Percentiles rank a stretch among this genome's conserved stretches.
phyloP scores from a whole-genome alignment of 805 yeast genomes.

The Ogataea corticis region DNA sequence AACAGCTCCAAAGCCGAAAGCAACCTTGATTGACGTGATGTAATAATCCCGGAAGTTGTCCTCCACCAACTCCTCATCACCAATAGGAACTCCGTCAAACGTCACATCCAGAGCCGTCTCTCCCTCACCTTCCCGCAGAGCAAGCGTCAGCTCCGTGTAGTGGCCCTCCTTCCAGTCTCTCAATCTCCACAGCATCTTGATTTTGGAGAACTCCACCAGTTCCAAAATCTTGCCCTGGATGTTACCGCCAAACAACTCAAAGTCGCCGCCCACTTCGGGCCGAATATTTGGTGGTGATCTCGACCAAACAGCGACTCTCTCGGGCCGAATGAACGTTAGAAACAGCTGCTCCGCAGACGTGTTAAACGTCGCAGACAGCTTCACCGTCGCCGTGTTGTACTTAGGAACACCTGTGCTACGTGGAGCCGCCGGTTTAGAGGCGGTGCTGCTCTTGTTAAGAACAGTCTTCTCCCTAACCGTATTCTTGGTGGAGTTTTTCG shows the following conservation, averaged over 20 bases:
- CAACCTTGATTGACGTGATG: conserved; percentile 81
- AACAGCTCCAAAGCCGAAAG: conserved; percentile 96
- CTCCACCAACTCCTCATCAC: conserved; percentile 87
- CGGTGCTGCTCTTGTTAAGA: conserved; percentile 23
- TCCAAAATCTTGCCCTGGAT: conserved; percentile 68
- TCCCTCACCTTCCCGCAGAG: conserved; percentile 72
- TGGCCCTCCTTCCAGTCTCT: conserved; percentile 87
- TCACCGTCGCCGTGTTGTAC: conserved; percentile 79
- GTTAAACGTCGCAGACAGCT: conserved; percentile 76
- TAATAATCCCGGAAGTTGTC: conserved; percentile 88
- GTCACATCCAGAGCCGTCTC: conserved; percentile 80
- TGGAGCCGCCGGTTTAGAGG: conserved; percentile 10
- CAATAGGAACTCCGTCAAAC: conserved; percentile 90
- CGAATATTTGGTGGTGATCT: conserved; percentile 66
- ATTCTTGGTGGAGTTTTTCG: conserved; percentile 27
- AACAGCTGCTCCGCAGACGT: conserved; percentile 87
- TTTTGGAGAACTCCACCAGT: conserved; percentile 55
- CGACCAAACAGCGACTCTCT: conserved; percentile 88
- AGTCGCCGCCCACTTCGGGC: conserved; percentile 60
- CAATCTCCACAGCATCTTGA: conserved; percentile 84
- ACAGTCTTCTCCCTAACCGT: conserved; percentile 31
- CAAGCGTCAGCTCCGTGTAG: conserved; percentile 65
- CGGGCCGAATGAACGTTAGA: conserved; percentile 71
- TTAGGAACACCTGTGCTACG: conserved; percentile 45
- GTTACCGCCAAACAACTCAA: conserved; percentile 83